A percentile compares a stretch with the other conserved stretches of the same genome.
Conservation (phyloP, 2,329 filamentous ascomycete species). For the Anthostomella pinea region DNA sequence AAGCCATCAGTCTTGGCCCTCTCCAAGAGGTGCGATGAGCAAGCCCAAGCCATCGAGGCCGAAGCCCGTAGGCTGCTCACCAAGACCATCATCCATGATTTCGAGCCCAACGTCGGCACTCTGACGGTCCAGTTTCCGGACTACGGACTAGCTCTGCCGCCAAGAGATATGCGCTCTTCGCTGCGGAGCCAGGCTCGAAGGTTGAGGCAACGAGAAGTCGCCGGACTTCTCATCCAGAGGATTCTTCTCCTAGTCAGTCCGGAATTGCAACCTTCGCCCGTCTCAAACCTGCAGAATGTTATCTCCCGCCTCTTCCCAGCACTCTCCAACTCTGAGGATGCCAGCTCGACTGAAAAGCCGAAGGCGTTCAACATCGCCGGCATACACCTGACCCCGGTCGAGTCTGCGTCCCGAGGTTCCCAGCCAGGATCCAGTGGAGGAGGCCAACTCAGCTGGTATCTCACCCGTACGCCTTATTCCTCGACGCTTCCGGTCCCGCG, state of each 20-base stretch:
- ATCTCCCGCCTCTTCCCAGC: conserved; percentile 49
- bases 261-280: conserved; percentile 40
- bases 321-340: conserved; percentile 29
- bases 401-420: conserved; percentile 8
- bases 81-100: conserved; percentile 43
- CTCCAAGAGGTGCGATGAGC: conserved; percentile 48
- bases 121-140: conserved; percentile 44
- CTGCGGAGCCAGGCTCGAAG: conserved; percentile 27
- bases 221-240: conserved; percentile 45
- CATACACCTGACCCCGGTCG: conserved; percentile 45
- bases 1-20: conserved; percentile 62
- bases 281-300: conserved; percentile 43
- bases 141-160: conserved; percentile 21
- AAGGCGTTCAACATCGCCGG: conserved; percentile 50
- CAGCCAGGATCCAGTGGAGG: not conserved
- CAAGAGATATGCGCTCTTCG: conserved; percentile 16
- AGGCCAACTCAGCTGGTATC: conserved; percentile 36
- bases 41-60: conserved; percentile 43
- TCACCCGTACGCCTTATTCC: conserved; percentile 46
- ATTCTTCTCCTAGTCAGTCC: conserved; percentile 51
- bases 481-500: conserved; percentile 36
- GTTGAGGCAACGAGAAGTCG: conserved; percentile 41
- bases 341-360: conserved; percentile 12
- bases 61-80: conserved; percentile 55
- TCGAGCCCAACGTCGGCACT: conserved; percentile 48